Conservation (phyloP, 805 yeast genomes). For the Hanseniaspora singularis region DNA sequence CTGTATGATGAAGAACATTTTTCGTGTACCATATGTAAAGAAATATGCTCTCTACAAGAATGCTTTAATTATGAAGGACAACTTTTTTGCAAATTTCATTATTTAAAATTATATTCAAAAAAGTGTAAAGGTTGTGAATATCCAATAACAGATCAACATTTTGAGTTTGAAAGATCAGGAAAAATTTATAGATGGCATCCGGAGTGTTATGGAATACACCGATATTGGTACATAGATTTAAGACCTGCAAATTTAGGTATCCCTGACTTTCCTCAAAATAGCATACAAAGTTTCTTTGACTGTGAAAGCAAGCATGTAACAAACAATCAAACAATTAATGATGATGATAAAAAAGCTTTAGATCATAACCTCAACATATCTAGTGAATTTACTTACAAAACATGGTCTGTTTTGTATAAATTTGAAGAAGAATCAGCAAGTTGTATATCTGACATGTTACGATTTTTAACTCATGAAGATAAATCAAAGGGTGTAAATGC, state of each 20-base stretch:
- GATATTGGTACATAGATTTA: conserved; percentile 85
- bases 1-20: conserved; percentile 93
- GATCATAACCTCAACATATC: conserved; percentile 51
- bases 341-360: conserved; percentile 30
- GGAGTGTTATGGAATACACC: conserved; percentile 94
- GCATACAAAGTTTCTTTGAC: no score
- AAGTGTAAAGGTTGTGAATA: conserved; percentile 89
- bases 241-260: conserved; percentile 49
- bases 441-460: conserved; percentile 82
- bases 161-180: conserved; percentile 83
- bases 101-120: conserved; percentile 71
- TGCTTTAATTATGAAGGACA: conserved; percentile 77
- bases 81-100: conserved; percentile 85
- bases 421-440: conserved; percentile 87
- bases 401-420: conserved; percentile 79
- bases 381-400: conserved; percentile 45
- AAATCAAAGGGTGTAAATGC: conserved; percentile 54
- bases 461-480: conserved; percentile 63
- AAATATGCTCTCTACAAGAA: conserved; percentile 80
- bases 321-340: conserved; percentile 20
- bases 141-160: conserved; percentile 87
- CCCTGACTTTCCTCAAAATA: no score
- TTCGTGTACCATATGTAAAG: conserved; percentile 75
- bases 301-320: conserved; percentile 21
- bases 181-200: conserved; percentile 97